Percentiles rank a stretch among this genome's conserved stretches.
Evolutionary conservation across 352 stramenopile genomes (phyloP).

Genomic region (Phytophthora litchii): DNA sequence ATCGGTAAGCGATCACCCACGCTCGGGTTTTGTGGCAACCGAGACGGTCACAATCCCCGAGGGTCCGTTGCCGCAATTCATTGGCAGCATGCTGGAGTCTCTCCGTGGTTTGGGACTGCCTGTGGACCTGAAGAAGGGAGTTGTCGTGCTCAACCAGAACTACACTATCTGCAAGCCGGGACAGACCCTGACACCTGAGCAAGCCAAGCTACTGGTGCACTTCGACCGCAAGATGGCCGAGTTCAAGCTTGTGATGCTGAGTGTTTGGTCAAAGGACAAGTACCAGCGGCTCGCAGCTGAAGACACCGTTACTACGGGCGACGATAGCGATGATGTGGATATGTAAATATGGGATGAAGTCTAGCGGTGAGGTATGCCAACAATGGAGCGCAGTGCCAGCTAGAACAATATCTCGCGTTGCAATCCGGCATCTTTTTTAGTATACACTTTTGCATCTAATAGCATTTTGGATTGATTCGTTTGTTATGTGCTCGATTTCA

Average conservation of each 20-base stretch:
- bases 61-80: conserved; percentile 92
- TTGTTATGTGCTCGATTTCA: neutral
- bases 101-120: conserved; percentile 96
- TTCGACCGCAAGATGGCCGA: conserved; percentile 90
- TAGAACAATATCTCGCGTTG: conserved; percentile 5
- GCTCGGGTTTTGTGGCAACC: conserved; percentile 92
- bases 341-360: conserved; percentile 48
- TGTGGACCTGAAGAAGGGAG: conserved; percentile 96
- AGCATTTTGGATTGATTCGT: conserved; percentile 32
- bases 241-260: conserved; percentile 85
- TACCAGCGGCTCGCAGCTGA: conserved; percentile 74
- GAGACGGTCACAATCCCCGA: conserved; percentile 89
- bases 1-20: conserved; percentile 93
- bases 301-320: conserved; percentile 35
- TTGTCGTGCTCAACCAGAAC: conserved; percentile 92
- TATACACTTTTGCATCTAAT: conserved; percentile 40
- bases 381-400: conserved; percentile 6
- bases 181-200: conserved; percentile 93
- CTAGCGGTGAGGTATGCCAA: conserved; percentile 5
- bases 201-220: conserved; percentile 95
- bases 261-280: conserved; percentile 74
- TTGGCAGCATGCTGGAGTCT: conserved; percentile 96
- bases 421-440: conserved; percentile 20
- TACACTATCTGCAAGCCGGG: conserved; percentile 95
- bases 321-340: conserved; percentile 65